phyloP scores from a whole-genome alignment of 768 basidiomycete genomes.

The Pisolithus tinctorius region DNA sequence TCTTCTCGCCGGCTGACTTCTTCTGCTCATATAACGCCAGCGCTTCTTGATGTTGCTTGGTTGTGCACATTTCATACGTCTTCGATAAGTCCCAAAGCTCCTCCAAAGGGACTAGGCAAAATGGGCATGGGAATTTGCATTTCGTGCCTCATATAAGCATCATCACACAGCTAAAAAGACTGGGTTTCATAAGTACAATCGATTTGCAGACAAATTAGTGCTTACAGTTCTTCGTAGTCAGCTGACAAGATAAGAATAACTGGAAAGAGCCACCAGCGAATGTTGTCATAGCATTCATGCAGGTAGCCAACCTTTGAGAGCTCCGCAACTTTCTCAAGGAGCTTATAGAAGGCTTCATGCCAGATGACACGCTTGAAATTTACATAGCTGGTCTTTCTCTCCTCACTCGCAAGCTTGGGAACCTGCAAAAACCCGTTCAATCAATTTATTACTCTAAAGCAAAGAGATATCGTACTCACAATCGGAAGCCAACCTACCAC shows the following conservation, averaged over 20 bases:
- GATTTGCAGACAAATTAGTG: conserved; percentile 11
- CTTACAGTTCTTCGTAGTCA: conserved; percentile 43
- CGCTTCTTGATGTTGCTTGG: too few relatives aligned
- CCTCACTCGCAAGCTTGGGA: conserved; percentile 15
- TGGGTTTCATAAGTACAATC: too few relatives aligned
- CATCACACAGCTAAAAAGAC: conserved; percentile 26
- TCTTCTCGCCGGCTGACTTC: too few relatives aligned
- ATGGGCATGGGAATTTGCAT: conserved; percentile 27
- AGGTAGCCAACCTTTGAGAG: conserved; percentile 17
- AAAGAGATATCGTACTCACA: conserved; percentile 13
- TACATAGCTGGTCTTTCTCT: conserved; percentile 21
- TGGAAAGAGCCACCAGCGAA: conserved; percentile 26
- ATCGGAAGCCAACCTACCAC: conserved; percentile 35
- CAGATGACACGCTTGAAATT: conserved; percentile 31
- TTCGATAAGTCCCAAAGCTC: conserved; percentile 6
- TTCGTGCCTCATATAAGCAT: conserved; percentile 25
- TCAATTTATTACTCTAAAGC: not conserved
- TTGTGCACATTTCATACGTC: too few relatives aligned
- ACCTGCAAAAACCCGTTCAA: not conserved
- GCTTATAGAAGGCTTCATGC: conserved; percentile 26
- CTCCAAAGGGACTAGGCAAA: conserved; percentile 28
- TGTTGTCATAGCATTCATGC: conserved; percentile 23
- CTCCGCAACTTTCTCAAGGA: conserved; percentile 21
- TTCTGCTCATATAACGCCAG: too few relatives aligned
- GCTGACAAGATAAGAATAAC: conserved; percentile 31